Evolutionary conservation across 345 rosid genomes (phyloP).

Genomic region (Combretum micranthum): DNA sequence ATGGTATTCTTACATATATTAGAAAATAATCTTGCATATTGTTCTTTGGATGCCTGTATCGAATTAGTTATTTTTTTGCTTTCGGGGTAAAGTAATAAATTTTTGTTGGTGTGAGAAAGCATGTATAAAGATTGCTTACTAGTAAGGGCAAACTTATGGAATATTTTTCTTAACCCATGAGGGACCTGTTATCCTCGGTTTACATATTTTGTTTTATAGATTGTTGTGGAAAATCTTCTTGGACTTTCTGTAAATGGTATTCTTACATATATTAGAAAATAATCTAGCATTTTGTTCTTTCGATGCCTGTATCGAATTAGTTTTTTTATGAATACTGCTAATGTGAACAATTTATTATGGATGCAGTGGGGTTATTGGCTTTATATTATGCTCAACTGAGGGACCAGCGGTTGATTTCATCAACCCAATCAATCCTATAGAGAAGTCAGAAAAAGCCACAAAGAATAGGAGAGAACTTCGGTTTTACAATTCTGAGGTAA

Average conservation of each 20-base stretch:
- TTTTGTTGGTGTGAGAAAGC: not conserved
- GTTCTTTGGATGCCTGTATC: no score
- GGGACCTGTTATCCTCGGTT: not conserved
- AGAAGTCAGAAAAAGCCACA: conserved; percentile 66
- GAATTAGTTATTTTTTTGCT: no score
- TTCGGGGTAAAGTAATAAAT: no score
- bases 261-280: not conserved
- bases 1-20: no score
- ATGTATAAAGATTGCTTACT: no score
- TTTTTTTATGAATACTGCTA: not conserved
- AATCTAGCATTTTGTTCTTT: not conserved
- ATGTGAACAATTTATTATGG: not conserved
- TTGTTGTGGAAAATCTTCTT: not conserved
- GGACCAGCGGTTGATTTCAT: conserved; percentile 76
- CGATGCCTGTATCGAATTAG: not conserved
- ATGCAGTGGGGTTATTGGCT: conserved; percentile 89
- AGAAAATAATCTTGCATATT: no score
- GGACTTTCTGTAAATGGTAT: not conserved
- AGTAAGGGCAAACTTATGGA: not conserved
- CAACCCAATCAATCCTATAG: conserved; percentile 85
- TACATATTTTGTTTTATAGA: not conserved
- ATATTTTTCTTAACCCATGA: not conserved
- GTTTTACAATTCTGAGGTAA: conserved; percentile 83
- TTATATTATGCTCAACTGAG: conserved; percentile 68
- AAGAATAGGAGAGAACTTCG: conserved; percentile 58